These are phyloP conservation scores for Sherardia arvensis DNA, from an alignment of 257 asterid genomes.

Conservation along the genomic window DNA sequence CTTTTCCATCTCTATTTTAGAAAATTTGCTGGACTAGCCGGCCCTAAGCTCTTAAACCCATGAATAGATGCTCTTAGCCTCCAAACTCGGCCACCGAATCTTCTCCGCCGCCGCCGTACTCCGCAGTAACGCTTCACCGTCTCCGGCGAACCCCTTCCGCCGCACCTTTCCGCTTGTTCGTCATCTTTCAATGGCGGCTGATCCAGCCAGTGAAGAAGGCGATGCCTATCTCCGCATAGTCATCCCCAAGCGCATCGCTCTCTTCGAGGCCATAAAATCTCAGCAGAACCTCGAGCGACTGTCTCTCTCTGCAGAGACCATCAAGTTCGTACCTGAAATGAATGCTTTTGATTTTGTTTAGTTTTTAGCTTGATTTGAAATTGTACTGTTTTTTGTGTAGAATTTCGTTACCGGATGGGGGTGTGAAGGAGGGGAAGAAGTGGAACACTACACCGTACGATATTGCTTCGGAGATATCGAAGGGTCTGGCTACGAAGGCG, in stretches of 20 bases:
- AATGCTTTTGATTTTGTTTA: neutral
- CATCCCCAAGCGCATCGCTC: slow-evolving; percentile 52
- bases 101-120: slow-evolving; percentile 14
- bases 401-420: slow-evolving; percentile 62
- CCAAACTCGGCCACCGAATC: slow-evolving; percentile 21
- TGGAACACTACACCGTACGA: slow-evolving; percentile 82
- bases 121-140: no score
- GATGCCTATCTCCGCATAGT: slow-evolving; percentile 57
- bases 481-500: slow-evolving; percentile 81
- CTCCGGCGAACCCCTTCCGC: slow-evolving; percentile 13
- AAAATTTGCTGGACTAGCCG: no score
- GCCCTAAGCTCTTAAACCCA: no score
- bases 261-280: slow-evolving; percentile 42
- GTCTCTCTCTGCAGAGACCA: slow-evolving; percentile 51
- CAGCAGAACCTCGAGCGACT: slow-evolving; percentile 46
- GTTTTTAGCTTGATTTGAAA: neutral
- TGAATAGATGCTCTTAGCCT: slow-evolving; percentile 11
- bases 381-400: slow-evolving; percentile 21
- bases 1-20: no score
- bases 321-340: slow-evolving; percentile 26
- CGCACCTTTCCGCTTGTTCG: slow-evolving; percentile 7
- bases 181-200: slow-evolving; percentile 39
- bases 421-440: slow-evolving; percentile 78
- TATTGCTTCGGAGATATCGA: slow-evolving; percentile 86
- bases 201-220: slow-evolving; percentile 49